phyloP scores from a whole-genome alignment of 2,329 filamentous ascomycete genomes.

The Microthyrium microscopicum region DNA sequence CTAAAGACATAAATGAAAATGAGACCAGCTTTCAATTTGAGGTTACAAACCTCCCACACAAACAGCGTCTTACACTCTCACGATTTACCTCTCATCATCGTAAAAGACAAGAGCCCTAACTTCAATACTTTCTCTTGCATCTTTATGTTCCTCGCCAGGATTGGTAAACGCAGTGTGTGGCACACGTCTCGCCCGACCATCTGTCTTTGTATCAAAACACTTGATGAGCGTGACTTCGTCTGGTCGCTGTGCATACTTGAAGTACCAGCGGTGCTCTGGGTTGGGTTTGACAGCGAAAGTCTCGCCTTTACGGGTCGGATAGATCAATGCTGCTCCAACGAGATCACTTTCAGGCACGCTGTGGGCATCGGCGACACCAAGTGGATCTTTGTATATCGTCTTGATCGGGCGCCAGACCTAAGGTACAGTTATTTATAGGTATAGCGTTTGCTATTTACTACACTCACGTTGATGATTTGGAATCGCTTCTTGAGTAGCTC shows the following conservation, averaged over 20 bases:
- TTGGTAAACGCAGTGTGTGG: slow-evolving; percentile 20
- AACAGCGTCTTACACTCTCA: too few relatives aligned
- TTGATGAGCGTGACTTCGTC: slow-evolving; percentile 20
- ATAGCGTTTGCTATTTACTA: neutral
- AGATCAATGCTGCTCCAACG: slow-evolving; percentile 16
- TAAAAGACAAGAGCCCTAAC: slow-evolving; percentile 19
- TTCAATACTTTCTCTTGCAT: slow-evolving; percentile 19
- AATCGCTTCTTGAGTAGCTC: slow-evolving; percentile 15
- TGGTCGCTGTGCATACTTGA: slow-evolving; percentile 15
- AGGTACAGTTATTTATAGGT: neutral
- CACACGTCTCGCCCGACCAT: slow-evolving; percentile 18
- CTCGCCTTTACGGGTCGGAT: slow-evolving; percentile 16
- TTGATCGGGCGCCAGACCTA: slow-evolving; percentile 19
- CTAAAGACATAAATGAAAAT: too few relatives aligned
- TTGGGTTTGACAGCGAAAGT: slow-evolving; percentile 16
- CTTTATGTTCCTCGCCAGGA: slow-evolving; percentile 14
- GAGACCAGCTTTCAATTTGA: too few relatives aligned
- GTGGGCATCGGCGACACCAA: slow-evolving; percentile 17
- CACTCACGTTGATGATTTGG: slow-evolving; percentile 19
- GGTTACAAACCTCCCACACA: too few relatives aligned
- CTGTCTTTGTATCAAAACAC: slow-evolving; percentile 19
- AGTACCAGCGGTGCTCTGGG: slow-evolving; percentile 17
- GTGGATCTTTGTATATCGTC: slow-evolving; percentile 16
- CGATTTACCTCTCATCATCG: slow-evolving; percentile 11
- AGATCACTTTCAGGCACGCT: slow-evolving; percentile 16